Conservation (phyloP, 257 asterid genomes). For the Nicotiana noctiflora region DNA sequence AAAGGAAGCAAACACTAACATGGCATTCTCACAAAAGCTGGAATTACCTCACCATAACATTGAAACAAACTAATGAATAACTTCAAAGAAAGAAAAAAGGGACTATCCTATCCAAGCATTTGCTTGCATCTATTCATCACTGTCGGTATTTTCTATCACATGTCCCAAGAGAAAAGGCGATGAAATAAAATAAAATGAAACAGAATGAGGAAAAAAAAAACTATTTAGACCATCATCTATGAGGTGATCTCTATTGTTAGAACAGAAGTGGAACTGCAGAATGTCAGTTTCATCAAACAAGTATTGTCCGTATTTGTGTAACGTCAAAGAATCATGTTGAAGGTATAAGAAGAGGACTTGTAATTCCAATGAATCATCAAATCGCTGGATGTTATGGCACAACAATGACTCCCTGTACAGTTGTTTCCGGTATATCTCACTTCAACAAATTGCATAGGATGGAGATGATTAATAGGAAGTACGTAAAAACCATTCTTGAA, state of each 20-base stretch:
- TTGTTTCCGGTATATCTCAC: constrained; percentile 14
- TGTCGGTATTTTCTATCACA: not conserved
- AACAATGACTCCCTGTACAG: not conserved
- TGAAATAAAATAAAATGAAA: not conserved
- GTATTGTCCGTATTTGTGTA: not conserved
- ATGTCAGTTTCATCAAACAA: not conserved
- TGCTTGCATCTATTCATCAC: not conserved
- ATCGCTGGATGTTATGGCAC: not conserved
- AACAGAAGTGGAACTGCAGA: not conserved
- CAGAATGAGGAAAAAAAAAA: not conserved
- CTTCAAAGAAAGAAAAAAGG: not conserved
- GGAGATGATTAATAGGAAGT: constrained; percentile 30
- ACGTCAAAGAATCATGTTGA: constrained; percentile 15
- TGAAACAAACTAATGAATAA: not conserved
- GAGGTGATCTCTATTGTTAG: not conserved
- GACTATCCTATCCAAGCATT: not conserved
- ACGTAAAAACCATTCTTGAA: constrained; percentile 24
- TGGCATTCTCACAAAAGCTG: not conserved
- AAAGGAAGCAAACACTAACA: not conserved
- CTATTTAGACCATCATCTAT: not conserved
- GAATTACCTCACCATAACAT: not conserved
- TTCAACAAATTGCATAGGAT: constrained; percentile 27
- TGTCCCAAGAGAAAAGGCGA: not conserved
- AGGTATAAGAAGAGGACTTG: not conserved
- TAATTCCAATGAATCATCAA: constrained; percentile 23